phyloP scores from a whole-genome alignment of 768 basidiomycete species.

The Boletus speciosus region DNA sequence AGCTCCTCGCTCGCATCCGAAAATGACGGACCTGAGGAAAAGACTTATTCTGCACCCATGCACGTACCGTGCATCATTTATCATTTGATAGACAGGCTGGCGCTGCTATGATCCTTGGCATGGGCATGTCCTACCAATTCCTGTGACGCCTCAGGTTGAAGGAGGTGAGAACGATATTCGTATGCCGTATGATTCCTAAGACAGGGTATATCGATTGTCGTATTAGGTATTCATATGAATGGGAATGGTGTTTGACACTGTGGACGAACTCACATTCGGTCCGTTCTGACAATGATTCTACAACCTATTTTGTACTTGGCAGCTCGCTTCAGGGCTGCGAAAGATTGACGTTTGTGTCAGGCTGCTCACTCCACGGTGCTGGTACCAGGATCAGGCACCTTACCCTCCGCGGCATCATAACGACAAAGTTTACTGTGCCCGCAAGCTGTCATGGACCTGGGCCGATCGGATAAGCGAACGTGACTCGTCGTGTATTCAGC shows the following conservation, averaged over 20 bases:
- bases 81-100: slow-evolving; percentile 1
- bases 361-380: slow-evolving; percentile 23
- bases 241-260: slow-evolving; percentile 7
- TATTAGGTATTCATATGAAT: slow-evolving; percentile 15
- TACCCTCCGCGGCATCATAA: slow-evolving; percentile 18
- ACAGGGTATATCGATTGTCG: slow-evolving; percentile 22
- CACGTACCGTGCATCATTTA: not conserved
- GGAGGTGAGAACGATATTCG: slow-evolving; percentile 8
- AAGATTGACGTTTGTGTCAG: slow-evolving; percentile 16
- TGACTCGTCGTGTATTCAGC: not conserved
- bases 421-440: slow-evolving; percentile 2
- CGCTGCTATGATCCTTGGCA: slow-evolving; percentile 1
- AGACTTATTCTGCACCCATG: not conserved
- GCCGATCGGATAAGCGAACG: slow-evolving; percentile 3
- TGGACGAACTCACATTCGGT: slow-evolving; percentile 12
- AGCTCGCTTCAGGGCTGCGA: slow-evolving; percentile 16
- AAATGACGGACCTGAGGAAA: slow-evolving; percentile 1
- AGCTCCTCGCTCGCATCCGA: slow-evolving; percentile 8
- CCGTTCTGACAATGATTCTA: slow-evolving; percentile 10
- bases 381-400: slow-evolving; percentile 21
- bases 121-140: not conserved
- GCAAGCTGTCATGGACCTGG: slow-evolving; percentile 6
- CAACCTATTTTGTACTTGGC: slow-evolving; percentile 1
- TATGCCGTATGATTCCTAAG: slow-evolving; percentile 24
- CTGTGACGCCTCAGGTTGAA: slow-evolving; percentile 1